A percentile compares a stretch with the other conserved stretches of the same genome.
These are phyloP conservation scores for Cardamine chenopodiifolia DNA, from an alignment of 345 rosid species.

Conservation along the genomic window DNA sequence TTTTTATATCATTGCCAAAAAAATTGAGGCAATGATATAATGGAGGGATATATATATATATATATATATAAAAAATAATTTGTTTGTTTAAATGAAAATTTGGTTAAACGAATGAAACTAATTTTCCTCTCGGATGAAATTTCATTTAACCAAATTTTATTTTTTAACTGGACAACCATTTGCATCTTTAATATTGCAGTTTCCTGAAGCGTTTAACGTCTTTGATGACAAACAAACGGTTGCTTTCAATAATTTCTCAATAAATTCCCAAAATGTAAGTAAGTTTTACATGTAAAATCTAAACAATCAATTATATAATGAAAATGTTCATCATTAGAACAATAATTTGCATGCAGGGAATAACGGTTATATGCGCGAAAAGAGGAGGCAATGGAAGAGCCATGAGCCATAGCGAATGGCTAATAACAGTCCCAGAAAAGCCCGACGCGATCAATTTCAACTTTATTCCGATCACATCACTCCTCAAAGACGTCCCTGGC, in stretches of 20 bases:
- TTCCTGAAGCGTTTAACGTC: slow-evolving; percentile 78
- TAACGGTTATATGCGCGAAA: slow-evolving; percentile 66
- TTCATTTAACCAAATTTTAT: not conserved
- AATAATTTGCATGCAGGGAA: slow-evolving; percentile 56
- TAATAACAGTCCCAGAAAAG: slow-evolving; percentile 66
- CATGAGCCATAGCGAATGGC: slow-evolving; percentile 82
- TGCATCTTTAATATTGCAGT: slow-evolving; percentile 45
- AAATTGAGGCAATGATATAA: not conserved
- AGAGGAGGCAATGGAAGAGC: slow-evolving; percentile 72
- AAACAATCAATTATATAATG: not conserved
- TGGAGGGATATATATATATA: too few species aligned
- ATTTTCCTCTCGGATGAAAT: not conserved
- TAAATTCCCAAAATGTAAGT: slow-evolving; percentile 74
- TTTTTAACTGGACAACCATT: not conserved
- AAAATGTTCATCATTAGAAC: not conserved
- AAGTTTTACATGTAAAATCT: slow-evolving; percentile 22
- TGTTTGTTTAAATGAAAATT: too few species aligned
- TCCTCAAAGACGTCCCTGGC: slow-evolving; percentile 76
- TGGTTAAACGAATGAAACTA: not conserved
- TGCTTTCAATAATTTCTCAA: slow-evolving; percentile 49
- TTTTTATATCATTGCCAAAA: too few species aligned
- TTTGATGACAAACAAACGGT: slow-evolving; percentile 55
- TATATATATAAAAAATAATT: too few species aligned
- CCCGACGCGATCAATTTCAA: slow-evolving; percentile 76
- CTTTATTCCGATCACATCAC: slow-evolving; percentile 90